These are phyloP conservation scores for Fusarium sp. DNA, from an alignment of 2,329 filamentous ascomycete species.

Conservation along the genomic window DNA sequence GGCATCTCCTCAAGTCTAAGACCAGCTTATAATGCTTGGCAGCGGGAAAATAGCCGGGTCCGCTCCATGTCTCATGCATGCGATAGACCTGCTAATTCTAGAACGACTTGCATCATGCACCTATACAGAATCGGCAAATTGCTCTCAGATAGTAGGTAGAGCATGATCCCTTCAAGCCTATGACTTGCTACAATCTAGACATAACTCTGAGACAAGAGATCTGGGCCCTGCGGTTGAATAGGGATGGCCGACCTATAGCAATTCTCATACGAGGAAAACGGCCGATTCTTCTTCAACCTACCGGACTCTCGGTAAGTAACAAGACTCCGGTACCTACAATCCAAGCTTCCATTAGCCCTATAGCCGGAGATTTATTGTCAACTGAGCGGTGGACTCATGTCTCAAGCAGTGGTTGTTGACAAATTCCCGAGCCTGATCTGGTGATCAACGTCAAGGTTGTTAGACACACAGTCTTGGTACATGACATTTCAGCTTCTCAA, in stretches of 20 bases:
- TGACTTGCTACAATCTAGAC: neutral
- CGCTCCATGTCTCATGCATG: neutral
- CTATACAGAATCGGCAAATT: neutral
- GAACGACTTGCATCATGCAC: conserved; percentile 5
- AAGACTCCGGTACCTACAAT: no score
- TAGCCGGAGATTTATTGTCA: no score
- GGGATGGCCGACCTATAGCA: no score
- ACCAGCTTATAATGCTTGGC: neutral
- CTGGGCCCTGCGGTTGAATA: no score
- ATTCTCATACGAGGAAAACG: no score
- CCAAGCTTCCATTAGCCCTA: no score
- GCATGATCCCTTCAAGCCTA: neutral
- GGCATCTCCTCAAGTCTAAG: neutral
- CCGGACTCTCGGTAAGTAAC: no score
- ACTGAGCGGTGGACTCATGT: neutral
- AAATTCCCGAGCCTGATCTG: neutral
- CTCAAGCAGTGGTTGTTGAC: neutral
- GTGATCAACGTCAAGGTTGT: neutral
- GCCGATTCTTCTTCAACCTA: no score
- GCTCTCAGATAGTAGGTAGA: neutral
- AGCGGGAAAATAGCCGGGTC: neutral
- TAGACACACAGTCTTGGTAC: no score
- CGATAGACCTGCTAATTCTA: neutral
- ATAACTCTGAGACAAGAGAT: neutral
- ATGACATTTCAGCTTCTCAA: no score